Percentiles rank a stretch among this genome's conserved stretches.
phyloP scores from a whole-genome alignment of 768 basidiomycete genomes.

The Leucosporidium scottii region DNA sequence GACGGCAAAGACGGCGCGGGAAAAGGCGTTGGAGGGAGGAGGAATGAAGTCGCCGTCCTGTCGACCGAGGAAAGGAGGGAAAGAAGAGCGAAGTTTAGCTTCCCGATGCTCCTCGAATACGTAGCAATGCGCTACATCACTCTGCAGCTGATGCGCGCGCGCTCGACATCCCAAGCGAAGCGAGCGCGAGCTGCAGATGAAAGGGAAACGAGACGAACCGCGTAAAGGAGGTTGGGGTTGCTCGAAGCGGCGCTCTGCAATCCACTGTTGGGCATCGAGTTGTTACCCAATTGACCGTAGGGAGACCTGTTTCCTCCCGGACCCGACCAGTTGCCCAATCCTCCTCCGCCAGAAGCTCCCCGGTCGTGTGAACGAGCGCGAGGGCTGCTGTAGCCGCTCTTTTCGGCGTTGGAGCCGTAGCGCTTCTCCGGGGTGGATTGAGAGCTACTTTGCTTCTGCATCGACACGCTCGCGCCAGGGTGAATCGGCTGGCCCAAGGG shows the following conservation, averaged over 20 bases:
- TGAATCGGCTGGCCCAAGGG: constrained; percentile 13
- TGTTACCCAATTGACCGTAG: constrained; percentile 23
- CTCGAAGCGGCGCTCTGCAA: constrained; percentile 11
- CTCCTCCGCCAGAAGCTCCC: not conserved
- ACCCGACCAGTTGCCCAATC: constrained; percentile 30
- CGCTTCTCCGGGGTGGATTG: constrained; percentile 8
- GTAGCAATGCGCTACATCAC: not conserved
- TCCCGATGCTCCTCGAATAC: not conserved
- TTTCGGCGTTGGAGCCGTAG: constrained; percentile 10
- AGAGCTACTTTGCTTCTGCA: not conserved
- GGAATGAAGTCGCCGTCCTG: constrained; percentile 26
- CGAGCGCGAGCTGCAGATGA: no score
- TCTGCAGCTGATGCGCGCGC: not conserved
- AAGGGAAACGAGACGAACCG: constrained; percentile 6
- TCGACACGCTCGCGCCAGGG: constrained; percentile 12
- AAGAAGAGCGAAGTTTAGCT: not conserved
- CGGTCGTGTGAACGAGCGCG: not conserved
- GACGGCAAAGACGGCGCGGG: constrained; percentile 15
- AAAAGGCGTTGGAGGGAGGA: constrained; percentile 20
- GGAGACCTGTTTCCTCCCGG: constrained; percentile 18
- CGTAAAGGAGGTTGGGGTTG: constrained; percentile 31
- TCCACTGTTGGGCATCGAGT: not conserved
- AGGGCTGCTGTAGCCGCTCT: not conserved
- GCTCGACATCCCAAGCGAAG: no score
- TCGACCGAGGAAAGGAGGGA: not conserved